Evolutionary conservation across 805 yeast genomes (phyloP), one percentile per base, ranked within the genome.

Genomic region (Kregervanrija delftensis): DNA sequence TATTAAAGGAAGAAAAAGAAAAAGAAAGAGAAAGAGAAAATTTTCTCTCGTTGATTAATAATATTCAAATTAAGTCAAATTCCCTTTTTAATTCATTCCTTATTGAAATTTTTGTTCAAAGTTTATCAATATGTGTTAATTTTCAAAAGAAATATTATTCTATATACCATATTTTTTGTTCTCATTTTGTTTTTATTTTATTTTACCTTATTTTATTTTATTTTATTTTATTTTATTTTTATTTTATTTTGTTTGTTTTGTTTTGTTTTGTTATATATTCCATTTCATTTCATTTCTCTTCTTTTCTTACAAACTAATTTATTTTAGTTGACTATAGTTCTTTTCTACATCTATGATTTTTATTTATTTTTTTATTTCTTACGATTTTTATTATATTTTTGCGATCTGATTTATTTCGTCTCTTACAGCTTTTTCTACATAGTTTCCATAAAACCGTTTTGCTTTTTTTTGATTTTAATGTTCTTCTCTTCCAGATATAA

Each of bases 1-100:
- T 53, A 42, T 48, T 46, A 40, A 47, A 49, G 45, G 47, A 49
- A 42, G 35, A 36, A 17, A 40, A 30, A 35, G 35, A 37, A 28
- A 37, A 33, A 34, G 43, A 31, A 32, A 22, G 34, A 38, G 17
- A 41, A 33, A 39, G 30, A 30, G 28, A 35, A n/a, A 22, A 36
- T 32, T 32, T 33, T 14, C n/a, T 17, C 13, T 5, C 22, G 15
- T 38, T 16, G n/a, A 31, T 13, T 13, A 16, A 30, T 41, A 41
- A 11, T 34, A 15, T 12, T 34, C 35, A 11, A 11, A 11, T n/a
- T 32, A 34, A 35, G 14, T 32, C 17, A 32, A 33, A 13, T 35
- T 13, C 28, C 31, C 31, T 22, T 35, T 43, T 13, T 40, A 17
- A 30, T 28, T 33, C 13, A 16, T 42, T 39, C 17, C 41, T 31